Conservation (phyloP, 148 eudicot genomes). For the Agrostemma githago region DNA sequence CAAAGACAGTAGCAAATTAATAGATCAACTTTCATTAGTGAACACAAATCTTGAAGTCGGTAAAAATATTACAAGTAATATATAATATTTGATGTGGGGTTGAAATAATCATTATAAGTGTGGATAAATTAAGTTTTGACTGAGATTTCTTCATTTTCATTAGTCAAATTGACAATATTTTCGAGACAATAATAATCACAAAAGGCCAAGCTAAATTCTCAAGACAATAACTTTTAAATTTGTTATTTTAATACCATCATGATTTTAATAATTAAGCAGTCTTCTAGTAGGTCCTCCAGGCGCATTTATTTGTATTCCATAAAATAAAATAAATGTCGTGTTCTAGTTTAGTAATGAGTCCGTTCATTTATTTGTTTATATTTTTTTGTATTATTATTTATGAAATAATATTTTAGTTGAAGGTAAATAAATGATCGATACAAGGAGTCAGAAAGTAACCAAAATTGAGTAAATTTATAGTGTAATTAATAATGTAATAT, state of each 20-base stretch:
- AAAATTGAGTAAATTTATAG: no score
- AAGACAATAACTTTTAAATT: background rate
- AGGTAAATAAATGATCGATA: no score
- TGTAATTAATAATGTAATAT: no score
- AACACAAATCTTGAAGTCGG: background rate
- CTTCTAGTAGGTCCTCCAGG: background rate
- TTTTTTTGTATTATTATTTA: no score
- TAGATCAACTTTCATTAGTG: background rate
- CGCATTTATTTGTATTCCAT: background rate
- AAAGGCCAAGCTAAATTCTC: conserved; percentile 6
- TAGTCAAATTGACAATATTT: conserved; percentile 10
- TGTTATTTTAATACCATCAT: background rate
- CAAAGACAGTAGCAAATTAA: background rate
- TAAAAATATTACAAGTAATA: background rate
- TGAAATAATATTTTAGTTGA: no score
- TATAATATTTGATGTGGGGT: background rate
- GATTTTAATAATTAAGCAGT: background rate
- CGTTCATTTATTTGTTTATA: no score
- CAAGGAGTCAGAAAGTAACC: no score
- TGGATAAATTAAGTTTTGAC: conserved; percentile 13
- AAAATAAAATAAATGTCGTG: no score
- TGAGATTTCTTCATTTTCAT: conserved; percentile 2
- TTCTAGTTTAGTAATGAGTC: no score
- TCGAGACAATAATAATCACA: background rate
- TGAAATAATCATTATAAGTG: background rate